Conservation (phyloP, 306 rosid species). For the Acacia melanoxylon region DNA sequence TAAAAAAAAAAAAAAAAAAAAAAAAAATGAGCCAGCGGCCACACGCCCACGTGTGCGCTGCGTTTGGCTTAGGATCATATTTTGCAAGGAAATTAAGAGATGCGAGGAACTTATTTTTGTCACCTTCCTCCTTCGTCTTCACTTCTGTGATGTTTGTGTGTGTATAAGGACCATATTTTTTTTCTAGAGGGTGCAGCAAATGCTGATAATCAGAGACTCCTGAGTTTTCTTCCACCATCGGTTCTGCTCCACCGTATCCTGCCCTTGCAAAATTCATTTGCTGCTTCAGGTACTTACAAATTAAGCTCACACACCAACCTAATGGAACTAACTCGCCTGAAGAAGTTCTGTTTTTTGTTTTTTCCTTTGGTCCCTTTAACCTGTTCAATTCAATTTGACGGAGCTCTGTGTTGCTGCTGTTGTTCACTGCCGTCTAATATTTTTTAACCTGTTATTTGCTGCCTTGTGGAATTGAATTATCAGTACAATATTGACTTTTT, state of each 20-base stretch:
- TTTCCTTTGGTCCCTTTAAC: not conserved
- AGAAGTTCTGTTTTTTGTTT: not conserved
- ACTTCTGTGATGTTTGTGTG: not conserved
- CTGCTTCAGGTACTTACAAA: slow-evolving; percentile 25
- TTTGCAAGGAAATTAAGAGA: slow-evolving; percentile 6
- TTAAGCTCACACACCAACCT: not conserved
- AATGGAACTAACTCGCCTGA: not conserved
- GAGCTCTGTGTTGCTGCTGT: not conserved
- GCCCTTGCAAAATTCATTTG: slow-evolving; percentile 7
- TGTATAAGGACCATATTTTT: not conserved
- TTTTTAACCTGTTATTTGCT: not conserved
- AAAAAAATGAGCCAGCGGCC: not conserved
- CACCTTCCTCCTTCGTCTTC: not conserved
- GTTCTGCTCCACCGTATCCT: slow-evolving; percentile 28
- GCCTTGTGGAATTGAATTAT: not conserved
- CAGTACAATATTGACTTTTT: not conserved
- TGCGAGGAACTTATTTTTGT: slow-evolving; percentile 35
- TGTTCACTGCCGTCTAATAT: not conserved
- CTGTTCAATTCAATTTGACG: not conserved
- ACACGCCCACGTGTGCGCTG: not conserved
- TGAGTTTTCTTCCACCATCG: slow-evolving; percentile 39
- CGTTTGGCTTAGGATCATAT: slow-evolving; percentile 25
- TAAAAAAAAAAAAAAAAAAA: no score
- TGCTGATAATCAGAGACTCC: slow-evolving; percentile 12
- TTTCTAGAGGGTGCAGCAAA: not conserved